These are phyloP conservation scores for Hypoxylon sp. DNA, from an alignment of 2,329 filamentous ascomycete species.

Conservation along the genomic window DNA sequence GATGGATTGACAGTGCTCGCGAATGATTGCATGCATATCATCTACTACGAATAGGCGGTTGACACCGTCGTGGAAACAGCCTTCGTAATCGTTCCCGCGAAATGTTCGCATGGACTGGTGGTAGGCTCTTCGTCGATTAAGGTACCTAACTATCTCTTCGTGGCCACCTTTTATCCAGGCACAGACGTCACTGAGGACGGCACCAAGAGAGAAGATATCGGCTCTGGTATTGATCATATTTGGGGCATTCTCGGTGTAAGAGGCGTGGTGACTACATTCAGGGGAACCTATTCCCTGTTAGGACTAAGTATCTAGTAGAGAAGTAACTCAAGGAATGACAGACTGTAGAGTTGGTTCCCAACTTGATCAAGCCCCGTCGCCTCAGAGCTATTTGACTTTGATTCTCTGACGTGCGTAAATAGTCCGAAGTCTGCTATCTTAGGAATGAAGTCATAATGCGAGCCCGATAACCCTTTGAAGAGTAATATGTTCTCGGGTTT, in stretches of 20 bases:
- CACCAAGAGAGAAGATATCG: conserved; percentile 43
- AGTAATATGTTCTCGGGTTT: conserved; percentile 44
- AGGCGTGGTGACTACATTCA: conserved; percentile 32
- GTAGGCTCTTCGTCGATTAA: conserved; percentile 19
- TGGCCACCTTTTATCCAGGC: conserved; percentile 39
- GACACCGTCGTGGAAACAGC: conserved; percentile 42
- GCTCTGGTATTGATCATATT: conserved; percentile 32
- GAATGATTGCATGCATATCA: conserved; percentile 35
- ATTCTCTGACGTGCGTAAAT: conserved; percentile 31
- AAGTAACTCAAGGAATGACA: not conserved
- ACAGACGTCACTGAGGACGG: conserved; percentile 38
- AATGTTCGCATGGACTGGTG: conserved; percentile 25
- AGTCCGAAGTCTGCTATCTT: conserved; percentile 46
- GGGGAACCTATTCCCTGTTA: conserved; percentile 32
- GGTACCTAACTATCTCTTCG: conserved; percentile 26
- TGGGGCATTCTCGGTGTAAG: conserved; percentile 21
- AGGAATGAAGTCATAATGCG: conserved; percentile 40
- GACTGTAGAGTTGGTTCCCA: conserved; percentile 40
- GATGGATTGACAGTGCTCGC: conserved; percentile 22
- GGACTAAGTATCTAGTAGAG: not conserved
- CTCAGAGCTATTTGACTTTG: conserved; percentile 22
- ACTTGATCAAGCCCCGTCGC: conserved; percentile 32
- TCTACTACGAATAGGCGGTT: conserved; percentile 16
- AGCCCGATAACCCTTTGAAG: conserved; percentile 30
- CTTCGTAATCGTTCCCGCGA: conserved; percentile 24